Evolutionary conservation across 208 protist genomes (phyloP), one percentile per base, ranked within the genome.

Genomic region (Leishmania gerbilli): DNA sequence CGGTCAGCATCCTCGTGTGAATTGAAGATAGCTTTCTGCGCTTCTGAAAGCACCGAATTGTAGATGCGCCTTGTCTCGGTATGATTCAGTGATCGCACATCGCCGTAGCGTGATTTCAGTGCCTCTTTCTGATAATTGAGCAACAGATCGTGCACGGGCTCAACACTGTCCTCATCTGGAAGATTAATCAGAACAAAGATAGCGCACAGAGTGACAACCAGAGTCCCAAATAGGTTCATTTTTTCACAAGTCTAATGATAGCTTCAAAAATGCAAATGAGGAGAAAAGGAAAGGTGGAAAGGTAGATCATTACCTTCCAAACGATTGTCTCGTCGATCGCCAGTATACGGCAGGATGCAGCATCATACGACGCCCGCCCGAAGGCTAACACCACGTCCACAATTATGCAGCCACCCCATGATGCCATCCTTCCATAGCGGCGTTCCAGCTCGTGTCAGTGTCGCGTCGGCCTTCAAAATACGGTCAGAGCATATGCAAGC

Each of bases 61-160:
- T 93, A 93, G 27, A 93, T 53, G 21, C 77, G 79, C 45, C 90
- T 79, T 34, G 86, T 88, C 51, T 87, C 85, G 31, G 13, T 83
- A 81, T 91, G 90, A 53, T 89, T 76, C 64, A 90, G 83, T 71
- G 82, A 85, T 62, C 90, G 86, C 56, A 31, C 34, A n/a, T 71
- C 78, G 27, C 90, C 90, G 76, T 81, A 89, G 58, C 77, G 83
- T 9, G 71, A 69, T 56, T 80, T 87, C 51, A 93, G 79, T 3
- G 78, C 8, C 8, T 82, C 67, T 42, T 68, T 53, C 58, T 80
- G 49, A 74, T 77, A 86, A 45, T 64, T 37, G 7, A 67, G 74
- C 55, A 86, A 31, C 11, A 82, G 47, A 15, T 68, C 72, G 17
- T 47, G 77, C 40, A 86, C 8, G 0, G 83, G 72, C 60, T 86